Conservation (phyloP, 2,329 filamentous ascomycete genomes). For the Aspergillus ochraceus region DNA sequence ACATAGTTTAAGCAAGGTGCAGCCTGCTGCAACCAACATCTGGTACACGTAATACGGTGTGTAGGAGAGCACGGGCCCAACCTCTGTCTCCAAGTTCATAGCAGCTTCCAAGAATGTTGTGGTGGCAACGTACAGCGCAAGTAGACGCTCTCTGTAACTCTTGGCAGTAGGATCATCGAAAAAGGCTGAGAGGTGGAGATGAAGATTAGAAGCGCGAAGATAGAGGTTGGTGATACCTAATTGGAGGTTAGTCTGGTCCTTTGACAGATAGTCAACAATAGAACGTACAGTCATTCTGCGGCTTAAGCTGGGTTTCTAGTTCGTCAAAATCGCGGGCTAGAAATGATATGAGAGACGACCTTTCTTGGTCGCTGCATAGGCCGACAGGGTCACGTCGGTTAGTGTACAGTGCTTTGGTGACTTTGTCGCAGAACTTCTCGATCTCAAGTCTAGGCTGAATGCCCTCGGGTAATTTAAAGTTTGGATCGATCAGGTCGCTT, state of each 20-base stretch:
- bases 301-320: slow-evolving; percentile 52
- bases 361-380: slow-evolving; percentile 45
- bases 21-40: slow-evolving; percentile 65
- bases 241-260: slow-evolving; percentile 1
- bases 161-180: slow-evolving; percentile 50
- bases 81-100: slow-evolving; percentile 44
- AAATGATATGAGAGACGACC: slow-evolving; percentile 46
- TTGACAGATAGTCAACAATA: neutral
- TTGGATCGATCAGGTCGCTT: slow-evolving; percentile 44
- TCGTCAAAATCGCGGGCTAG: slow-evolving; percentile 50
- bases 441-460: slow-evolving; percentile 55
- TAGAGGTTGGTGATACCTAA: slow-evolving; percentile 49
- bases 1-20: slow-evolving; percentile 64
- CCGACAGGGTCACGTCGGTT: slow-evolving; percentile 57
- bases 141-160: slow-evolving; percentile 48
- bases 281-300: slow-evolving; percentile 41
- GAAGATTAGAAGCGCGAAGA: slow-evolving; percentile 48
- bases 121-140: slow-evolving; percentile 47
- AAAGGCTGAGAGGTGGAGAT: slow-evolving; percentile 51
- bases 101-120: slow-evolving; percentile 49
- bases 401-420: slow-evolving; percentile 58
- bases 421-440: slow-evolving; percentile 60
- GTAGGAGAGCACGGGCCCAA: slow-evolving; percentile 52
- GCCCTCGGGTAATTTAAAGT: slow-evolving; percentile 52
- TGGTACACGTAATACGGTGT: slow-evolving; percentile 65